phyloP scores from a whole-genome alignment of 148 eudicot species.

The Chenopodium formosanum region DNA sequence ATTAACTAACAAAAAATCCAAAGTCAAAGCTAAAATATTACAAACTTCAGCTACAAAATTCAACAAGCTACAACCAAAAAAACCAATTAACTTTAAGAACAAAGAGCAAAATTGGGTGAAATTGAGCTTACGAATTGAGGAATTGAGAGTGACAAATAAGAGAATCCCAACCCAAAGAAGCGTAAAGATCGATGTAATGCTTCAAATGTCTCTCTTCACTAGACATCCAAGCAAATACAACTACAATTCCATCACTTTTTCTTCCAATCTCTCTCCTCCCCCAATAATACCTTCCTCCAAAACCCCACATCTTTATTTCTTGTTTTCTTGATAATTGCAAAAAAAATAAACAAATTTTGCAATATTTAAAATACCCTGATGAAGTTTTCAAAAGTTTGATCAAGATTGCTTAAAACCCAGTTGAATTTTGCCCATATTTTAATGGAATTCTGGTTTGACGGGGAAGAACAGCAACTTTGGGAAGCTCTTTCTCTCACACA shows the following conservation, averaged over 20 bases:
- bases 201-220: constrained; percentile 77
- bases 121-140: constrained; percentile 65
- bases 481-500: constrained; percentile 4
- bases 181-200: constrained; percentile 72
- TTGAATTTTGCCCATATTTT: neutral
- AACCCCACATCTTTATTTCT: constrained; percentile 69
- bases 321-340: neutral
- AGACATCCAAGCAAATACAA: constrained; percentile 92
- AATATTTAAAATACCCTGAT: neutral
- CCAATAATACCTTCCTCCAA: constrained; percentile 88
- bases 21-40: neutral
- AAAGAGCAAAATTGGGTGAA: neutral
- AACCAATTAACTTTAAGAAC: neutral
- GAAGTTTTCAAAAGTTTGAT: neutral
- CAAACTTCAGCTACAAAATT: neutral
- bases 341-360: neutral
- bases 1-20: neutral
- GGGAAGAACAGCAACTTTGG: neutral
- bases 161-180: constrained; percentile 86
- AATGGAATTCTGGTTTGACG: constrained; percentile 4
- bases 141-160: constrained; percentile 89
- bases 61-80: neutral
- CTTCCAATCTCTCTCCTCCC: constrained; percentile 52
- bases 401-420: neutral
- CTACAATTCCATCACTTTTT: constrained; percentile 56